Evolutionary conservation across 2,329 filamentous ascomycete genomes (phyloP).

Genomic region (Aspergillus intermedius): DNA sequence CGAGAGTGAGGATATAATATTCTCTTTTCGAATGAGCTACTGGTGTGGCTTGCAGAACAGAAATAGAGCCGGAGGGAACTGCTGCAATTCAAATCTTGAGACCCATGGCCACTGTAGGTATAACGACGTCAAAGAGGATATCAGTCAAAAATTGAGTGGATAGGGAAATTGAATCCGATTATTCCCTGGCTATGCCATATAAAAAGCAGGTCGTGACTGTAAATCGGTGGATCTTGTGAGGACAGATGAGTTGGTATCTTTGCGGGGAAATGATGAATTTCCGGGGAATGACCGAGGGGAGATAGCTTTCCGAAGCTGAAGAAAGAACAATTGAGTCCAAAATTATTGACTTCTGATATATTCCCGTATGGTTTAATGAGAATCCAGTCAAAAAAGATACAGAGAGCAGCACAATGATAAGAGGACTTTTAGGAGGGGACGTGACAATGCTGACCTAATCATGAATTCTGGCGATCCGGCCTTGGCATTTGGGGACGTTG

Average conservation of each 20-base stretch:
- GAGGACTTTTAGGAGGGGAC: no score
- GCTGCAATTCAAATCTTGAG: neutral
- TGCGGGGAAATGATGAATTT: neutral
- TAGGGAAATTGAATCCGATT: neutral
- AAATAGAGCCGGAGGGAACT: neutral
- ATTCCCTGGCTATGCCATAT: neutral
- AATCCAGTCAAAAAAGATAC: neutral
- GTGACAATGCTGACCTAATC: no score
- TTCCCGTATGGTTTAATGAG: neutral
- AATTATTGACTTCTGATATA: no score
- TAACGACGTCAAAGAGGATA: neutral
- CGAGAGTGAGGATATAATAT: neutral
- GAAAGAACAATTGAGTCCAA: neutral
- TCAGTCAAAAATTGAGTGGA: neutral
- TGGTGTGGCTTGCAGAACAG: neutral
- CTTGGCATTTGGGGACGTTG: no score
- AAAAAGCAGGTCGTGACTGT: neutral
- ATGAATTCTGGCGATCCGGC: no score
- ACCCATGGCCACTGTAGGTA: neutral
- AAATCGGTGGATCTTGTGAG: neutral
- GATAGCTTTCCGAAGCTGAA: neutral
- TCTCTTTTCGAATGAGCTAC: neutral
- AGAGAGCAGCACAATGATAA: neutral
- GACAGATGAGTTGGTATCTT: neutral
- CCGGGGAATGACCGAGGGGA: neutral